Evolutionary conservation across 2,329 filamentous ascomycete genomes (phyloP).

Genomic region (Fusarium clavum): DNA sequence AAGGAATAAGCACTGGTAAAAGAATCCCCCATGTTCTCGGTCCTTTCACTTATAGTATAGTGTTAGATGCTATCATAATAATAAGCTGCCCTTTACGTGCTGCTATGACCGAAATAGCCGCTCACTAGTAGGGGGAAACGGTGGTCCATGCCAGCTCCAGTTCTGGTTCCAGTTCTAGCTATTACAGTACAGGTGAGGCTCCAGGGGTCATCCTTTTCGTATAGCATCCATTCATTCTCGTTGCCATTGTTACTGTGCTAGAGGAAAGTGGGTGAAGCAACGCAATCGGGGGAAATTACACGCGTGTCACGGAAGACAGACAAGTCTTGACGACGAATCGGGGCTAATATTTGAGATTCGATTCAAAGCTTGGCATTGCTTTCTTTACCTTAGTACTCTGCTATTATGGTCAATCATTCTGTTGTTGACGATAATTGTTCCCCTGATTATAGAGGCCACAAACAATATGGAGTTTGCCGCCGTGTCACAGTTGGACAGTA

Average conservation of each 20-base stretch:
- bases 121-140: conserved; percentile 26
- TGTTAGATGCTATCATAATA: conserved; percentile 10
- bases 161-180: neutral
- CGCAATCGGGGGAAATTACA: conserved; percentile 38
- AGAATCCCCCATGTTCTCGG: conserved; percentile 27
- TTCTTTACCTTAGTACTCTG: neutral
- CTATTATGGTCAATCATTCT: neutral
- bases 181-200: neutral
- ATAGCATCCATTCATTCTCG: conserved; percentile 7
- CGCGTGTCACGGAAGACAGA: conserved; percentile 14
- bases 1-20: conserved; percentile 7
- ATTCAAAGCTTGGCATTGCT: conserved; percentile 26
- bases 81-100: conserved; percentile 6
- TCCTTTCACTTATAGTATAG: conserved; percentile 3
- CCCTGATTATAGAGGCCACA: neutral
- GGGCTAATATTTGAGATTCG: conserved; percentile 31
- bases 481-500: neutral
- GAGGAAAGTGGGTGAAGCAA: conserved; percentile 27
- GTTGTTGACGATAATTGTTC: conserved; percentile 2
- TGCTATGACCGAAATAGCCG: conserved; percentile 17
- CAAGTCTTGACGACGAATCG: conserved; percentile 32
- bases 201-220: conserved; percentile 4
- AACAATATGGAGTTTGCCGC: neutral
- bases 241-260: conserved; percentile 1
- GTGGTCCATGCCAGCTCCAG: conserved; percentile 16